These are phyloP conservation scores for Rubia yunnanensis DNA, from an alignment of 257 asterid species.

Conservation along the genomic window DNA sequence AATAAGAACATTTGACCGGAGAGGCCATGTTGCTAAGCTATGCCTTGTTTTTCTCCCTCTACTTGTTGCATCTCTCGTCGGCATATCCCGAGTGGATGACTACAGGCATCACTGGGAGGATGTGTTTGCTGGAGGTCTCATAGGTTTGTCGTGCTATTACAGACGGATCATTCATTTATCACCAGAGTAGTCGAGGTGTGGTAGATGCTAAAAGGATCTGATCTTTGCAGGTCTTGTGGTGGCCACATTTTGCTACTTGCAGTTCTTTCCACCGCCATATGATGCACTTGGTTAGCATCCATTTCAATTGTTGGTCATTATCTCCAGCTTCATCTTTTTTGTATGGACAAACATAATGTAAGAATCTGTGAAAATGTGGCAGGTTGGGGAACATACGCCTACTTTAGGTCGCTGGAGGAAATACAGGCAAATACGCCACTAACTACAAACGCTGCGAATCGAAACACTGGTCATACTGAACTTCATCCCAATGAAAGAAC, in stretches of 20 bases:
- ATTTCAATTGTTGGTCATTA: background rate
- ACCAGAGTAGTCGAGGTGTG: background rate
- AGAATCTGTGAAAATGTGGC: background rate
- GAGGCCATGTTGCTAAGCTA: conserved; percentile 73
- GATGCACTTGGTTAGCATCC: conserved; percentile 43
- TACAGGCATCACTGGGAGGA: conserved; percentile 94
- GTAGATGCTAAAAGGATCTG: background rate
- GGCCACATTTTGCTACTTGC: conserved; percentile 69
- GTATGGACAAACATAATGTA: background rate
- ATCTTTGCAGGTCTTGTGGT: conserved; percentile 46
- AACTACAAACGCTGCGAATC: background rate
- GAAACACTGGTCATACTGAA: conserved; percentile 24
- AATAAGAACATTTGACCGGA: conserved; percentile 58
- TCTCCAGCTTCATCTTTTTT: background rate
- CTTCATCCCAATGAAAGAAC: conserved; percentile 27
- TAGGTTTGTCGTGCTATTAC: conserved; percentile 40
- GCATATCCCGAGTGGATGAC: conserved; percentile 72
- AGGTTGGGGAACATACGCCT: conserved; percentile 69
- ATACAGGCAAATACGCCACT: conserved; percentile 6
- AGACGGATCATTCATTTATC: background rate
- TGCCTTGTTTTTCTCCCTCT: conserved; percentile 62
- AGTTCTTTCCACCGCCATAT: conserved; percentile 85
- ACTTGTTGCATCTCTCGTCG: conserved; percentile 52
- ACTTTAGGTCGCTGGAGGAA: conserved; percentile 48
- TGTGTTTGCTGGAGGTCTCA: conserved; percentile 71